Percentiles rank a stretch among this genome's conserved stretches.
These are phyloP conservation scores for Chrysoporthe puriensis DNA, from an alignment of 2,329 filamentous ascomycete species.

Conservation along the genomic window DNA sequence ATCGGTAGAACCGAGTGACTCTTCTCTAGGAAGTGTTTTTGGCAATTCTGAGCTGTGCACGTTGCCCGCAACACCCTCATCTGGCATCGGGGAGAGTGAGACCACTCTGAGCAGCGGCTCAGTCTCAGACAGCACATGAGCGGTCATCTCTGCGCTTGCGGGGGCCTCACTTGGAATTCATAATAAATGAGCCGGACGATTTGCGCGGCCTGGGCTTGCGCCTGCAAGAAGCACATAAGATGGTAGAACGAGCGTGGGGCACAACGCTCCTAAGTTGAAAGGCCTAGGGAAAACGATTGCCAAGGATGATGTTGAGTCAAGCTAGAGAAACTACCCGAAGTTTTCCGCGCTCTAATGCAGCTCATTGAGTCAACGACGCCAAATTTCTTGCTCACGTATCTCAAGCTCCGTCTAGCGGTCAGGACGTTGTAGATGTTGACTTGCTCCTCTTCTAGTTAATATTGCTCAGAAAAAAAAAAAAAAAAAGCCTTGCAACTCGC, in stretches of 20 bases:
- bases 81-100: background rate
- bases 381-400: background rate
- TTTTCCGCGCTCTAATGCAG: background rate
- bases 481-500: too few relatives aligned
- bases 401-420: background rate
- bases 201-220: too few relatives aligned
- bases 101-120: conserved; percentile 6
- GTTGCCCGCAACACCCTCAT: background rate
- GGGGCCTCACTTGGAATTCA: too few relatives aligned
- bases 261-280: too few relatives aligned
- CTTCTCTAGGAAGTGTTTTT: background rate
- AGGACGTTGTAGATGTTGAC: too few relatives aligned
- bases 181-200: too few relatives aligned
- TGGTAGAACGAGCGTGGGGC: too few relatives aligned
- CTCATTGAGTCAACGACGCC: background rate
- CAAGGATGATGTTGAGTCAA: background rate
- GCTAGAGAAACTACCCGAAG: background rate
- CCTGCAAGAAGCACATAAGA: too few relatives aligned
- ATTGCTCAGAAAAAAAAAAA: too few relatives aligned
- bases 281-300: too few relatives aligned
- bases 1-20: background rate
- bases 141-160: background rate
- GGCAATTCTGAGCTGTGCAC: background rate
- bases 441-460: too few relatives aligned
- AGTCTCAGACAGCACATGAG: background rate